phyloP scores from a whole-genome alignment of 1,284 basidiomycete species.

The Tilletia setariae region DNA sequence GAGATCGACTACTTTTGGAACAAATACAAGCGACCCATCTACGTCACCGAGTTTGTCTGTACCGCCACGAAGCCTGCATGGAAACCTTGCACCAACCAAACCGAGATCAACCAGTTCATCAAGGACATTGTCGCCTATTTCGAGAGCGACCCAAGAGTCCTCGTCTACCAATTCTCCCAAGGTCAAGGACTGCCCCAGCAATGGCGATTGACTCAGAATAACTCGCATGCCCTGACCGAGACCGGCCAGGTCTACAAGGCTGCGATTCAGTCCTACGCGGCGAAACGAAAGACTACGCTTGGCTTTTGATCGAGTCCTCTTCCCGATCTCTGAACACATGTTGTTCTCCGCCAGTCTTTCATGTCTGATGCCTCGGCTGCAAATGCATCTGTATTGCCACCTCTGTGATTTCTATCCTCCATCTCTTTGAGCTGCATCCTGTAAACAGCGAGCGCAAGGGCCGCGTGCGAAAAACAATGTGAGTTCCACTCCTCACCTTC shows the following conservation, averaged over 20 bases:
- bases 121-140: slow-evolving; percentile 33
- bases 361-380: too few relatives aligned
- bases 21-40: slow-evolving; percentile 2
- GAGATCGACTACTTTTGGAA: slow-evolving; percentile 14
- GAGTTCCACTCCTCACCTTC: too few relatives aligned
- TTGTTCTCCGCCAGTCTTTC: too few relatives aligned
- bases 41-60: slow-evolving; percentile 7
- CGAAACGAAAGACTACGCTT: too few relatives aligned
- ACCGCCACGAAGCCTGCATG: background rate
- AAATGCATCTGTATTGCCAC: too few relatives aligned
- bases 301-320: too few relatives aligned
- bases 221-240: background rate
- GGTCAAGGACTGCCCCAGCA: background rate
- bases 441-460: too few relatives aligned
- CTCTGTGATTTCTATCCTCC: too few relatives aligned
- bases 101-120: slow-evolving; percentile 29
- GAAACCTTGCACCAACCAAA: slow-evolving; percentile 19
- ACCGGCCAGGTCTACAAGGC: background rate
- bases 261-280: background rate
- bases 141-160: slow-evolving; percentile 32
- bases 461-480: too few relatives aligned
- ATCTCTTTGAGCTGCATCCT: too few relatives aligned
- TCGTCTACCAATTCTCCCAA: slow-evolving; percentile 26
- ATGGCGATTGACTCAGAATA: background rate
- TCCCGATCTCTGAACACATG: too few relatives aligned